phyloP scores from a whole-genome alignment of 148 eudicot genomes.

The Simmondsia chinensis region DNA sequence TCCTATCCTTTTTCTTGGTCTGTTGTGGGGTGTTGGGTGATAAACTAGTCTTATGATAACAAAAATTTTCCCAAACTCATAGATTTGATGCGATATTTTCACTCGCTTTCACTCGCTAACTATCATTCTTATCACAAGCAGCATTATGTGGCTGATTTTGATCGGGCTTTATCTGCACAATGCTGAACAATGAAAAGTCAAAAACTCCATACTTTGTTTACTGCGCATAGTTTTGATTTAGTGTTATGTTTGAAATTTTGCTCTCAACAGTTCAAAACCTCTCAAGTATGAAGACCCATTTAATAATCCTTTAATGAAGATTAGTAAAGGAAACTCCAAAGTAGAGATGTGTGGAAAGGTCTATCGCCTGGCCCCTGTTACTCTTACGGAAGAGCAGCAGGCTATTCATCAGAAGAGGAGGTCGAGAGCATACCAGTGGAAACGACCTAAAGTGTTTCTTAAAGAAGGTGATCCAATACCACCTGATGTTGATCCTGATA shows the following conservation, averaged over 20 bases:
- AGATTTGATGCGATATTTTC: too few species aligned
- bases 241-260: neutral
- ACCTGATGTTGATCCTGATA: conserved; percentile 90
- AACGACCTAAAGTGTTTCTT: conserved; percentile 83
- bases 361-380: conserved; percentile 79
- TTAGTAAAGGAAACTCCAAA: conserved; percentile 57
- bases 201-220: too few species aligned
- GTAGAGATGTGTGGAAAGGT: conserved; percentile 99
- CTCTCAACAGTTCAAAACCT: conserved; percentile 53
- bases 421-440: conserved; percentile 98
- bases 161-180: too few species aligned
- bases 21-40: too few species aligned
- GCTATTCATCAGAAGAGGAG: conserved; percentile 83
- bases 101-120: too few species aligned
- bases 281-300: conserved; percentile 96
- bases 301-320: conserved; percentile 86
- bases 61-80: too few species aligned
- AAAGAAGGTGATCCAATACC: conserved; percentile 95
- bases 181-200: too few species aligned
- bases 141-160: too few species aligned
- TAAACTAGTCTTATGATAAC: too few species aligned
- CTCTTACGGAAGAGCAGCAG: conserved; percentile 76
- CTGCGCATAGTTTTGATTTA: conserved; percentile 8
- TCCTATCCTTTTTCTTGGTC: too few species aligned
- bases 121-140: too few species aligned